These are phyloP conservation scores for Claviceps fusiformis DNA, from an alignment of 2,329 filamentous ascomycete species.

Conservation along the genomic window DNA sequence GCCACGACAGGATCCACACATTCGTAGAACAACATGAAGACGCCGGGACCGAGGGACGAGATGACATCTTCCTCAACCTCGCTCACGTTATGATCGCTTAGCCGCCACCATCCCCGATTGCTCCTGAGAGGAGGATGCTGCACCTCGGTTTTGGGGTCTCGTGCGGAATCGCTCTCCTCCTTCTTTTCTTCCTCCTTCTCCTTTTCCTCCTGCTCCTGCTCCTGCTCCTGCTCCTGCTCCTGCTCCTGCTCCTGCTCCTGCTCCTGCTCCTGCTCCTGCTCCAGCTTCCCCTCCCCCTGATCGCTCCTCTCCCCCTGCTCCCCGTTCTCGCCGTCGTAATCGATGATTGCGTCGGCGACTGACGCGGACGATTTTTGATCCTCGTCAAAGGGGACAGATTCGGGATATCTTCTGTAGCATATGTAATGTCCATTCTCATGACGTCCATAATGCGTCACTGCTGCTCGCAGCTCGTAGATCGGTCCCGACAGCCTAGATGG, in stretches of 20 bases:
- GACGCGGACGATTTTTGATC: neutral
- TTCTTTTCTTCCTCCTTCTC: too few relatives aligned
- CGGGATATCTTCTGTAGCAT: constrained; percentile 64
- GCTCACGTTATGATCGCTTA: constrained; percentile 79
- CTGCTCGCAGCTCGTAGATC: constrained; percentile 67
- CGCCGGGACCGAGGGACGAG: constrained; percentile 56
- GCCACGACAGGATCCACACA: constrained; percentile 43
- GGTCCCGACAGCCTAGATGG: constrained; percentile 40
- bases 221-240: neutral
- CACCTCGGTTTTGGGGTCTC: neutral
- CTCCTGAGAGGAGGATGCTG: constrained; percentile 3
- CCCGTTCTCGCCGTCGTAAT: constrained; percentile 1
- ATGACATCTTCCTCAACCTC: constrained; percentile 61
- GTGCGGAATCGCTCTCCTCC: constrained; percentile 5
- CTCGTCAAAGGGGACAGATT: constrained; percentile 2
- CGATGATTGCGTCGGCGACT: neutral
- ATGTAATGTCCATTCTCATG: constrained; percentile 96
- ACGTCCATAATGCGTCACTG: constrained; percentile 76
- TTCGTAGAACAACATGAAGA: constrained; percentile 98
- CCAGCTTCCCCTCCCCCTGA: neutral
- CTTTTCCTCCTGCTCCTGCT: too few relatives aligned
- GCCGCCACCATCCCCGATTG: constrained; percentile 64
- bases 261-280: neutral
- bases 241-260: neutral
- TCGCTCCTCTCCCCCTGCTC: neutral